Base-by-base conservation (phyloP, 345 rosid genomes). In the Streptanthus diversifolius region DNA sequence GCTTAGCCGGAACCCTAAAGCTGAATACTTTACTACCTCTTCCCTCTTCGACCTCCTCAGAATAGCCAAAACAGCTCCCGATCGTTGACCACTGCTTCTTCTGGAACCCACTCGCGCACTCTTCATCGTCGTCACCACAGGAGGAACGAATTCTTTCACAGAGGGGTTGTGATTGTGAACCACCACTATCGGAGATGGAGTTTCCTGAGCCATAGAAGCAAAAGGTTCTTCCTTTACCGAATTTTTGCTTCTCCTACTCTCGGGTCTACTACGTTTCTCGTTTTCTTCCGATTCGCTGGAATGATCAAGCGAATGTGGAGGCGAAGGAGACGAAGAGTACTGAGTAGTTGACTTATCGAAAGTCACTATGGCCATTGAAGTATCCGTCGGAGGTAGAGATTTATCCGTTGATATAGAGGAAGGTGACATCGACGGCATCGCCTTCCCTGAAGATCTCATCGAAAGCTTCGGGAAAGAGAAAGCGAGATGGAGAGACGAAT, bases 1-100 rank as follows among this genome's bases (percentile, higher is more conserved):
- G 67, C 86, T 75, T 37, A 95, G 21, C 63, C 98, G 84, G 79
- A 87, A 86, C 78, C 88, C 91, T 70, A 92, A 70, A 43, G 85
- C 92, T 27, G 83, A 84, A 53, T 77, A 70, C 71, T 69, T 82
- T 75, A 83, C 80, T 0, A 71, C n/a, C 57, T 77, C 49, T 14
- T 71, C 76, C 27, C 68, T 71, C 68, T 33, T 77, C 0, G 80
- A 47, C 68, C 80, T 71, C 32, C 19, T 77, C 43, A 77, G 4
- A 22, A 77, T 70, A 18, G 80, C 76, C 7, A 35, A 48, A 41
- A 77, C 80, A 64, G 80, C 76, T 64, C 80, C 76, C 2, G 80
- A 37, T 79, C 41, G 65, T 25, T 69, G 79, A 27, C 81, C 84
- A 56, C 66, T 79, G 24, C 72, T 58, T 70, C 68, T 81, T 39